Evolutionary conservation across 345 rosid genomes (phyloP), one percentile per base, ranked within the genome.

Genomic region (Syzygium grande): DNA sequence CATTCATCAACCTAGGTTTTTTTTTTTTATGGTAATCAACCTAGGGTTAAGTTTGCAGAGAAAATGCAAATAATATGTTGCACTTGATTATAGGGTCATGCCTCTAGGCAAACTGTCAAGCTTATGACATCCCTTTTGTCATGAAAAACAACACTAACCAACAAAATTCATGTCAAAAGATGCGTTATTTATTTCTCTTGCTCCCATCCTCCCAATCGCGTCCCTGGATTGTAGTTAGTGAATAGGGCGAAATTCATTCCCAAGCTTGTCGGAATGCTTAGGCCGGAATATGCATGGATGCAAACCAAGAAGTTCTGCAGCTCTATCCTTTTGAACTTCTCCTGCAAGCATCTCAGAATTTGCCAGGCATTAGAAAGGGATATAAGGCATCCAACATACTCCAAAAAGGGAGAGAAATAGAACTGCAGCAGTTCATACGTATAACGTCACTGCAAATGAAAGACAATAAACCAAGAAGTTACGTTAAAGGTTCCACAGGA

Each of bases 191-290:
- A 92, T 21, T 85, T 85, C 87, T 94, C 92, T 88, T 65, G 91
- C 87, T 93, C 94, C 98, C 97, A 94, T 52, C 99, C 98, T 84
- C 98, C 99, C 89, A 97, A 84, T 92, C 97, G 93, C 58, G 78
- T 88, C 29, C 94, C 96, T 5, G 98, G 98, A 89, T 96, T 91
- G 88, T 97, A 97, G 92, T 95, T 94, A 86, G 97, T 93, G 92
- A 95, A 95, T 65, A 96, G 85, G 43, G 43, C 95, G 86, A 85
- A 97, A 97, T 89, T 94, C 98, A 54, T 97, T 97, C 80, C 98
- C 98, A 3, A 96, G 98, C 89, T 97, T 96, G 95, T 94, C 95
- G 2, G 96, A 91, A 91, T 96, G 97, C 83, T 87, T 94, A 51
- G 99, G 99, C 90, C 92, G 91, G 88, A 96, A 97, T 86, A 92